Base-by-base conservation (phyloP, 352 stramenopile genomes). In the Phytophthora tentaculata region DNA sequence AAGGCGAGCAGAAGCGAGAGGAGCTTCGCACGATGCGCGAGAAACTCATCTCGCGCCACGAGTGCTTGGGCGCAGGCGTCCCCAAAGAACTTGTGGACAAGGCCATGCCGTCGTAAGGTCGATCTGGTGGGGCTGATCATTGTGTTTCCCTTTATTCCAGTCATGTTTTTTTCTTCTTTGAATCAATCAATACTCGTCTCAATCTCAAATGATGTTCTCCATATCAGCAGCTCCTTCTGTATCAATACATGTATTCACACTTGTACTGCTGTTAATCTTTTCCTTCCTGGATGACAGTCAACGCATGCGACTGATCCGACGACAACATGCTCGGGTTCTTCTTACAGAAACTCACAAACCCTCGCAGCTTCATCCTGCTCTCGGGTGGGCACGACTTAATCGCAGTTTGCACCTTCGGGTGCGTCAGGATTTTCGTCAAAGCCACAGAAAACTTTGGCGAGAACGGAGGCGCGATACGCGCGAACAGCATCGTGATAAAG, bases 331-430 rank as follows among this genome's bases (percentile, higher is more conserved):
- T 76, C 19, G 72, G 61, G 52, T 89, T 89, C 55, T 90, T 90
- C 50, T 83, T 86, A 70, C 85, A 94, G 52, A 89, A 94, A 26
- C 37, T 56, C 49, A 85, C 73, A 45, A 95, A 96, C 20, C 64
- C 76, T 28, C 69, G 73, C 49, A 96, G 63, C 70, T 94, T 93
- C n/a, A 74, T 50, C 61, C 91, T 94, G 65, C 74, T 92, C 55
- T 96, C 88, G 0, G 70, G 56, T 23, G 88, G 87, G 58, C 88
- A 95, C 28, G 85, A 89, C 52, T 90, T 94, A 51, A 95, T 81
- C 1, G 88, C 88, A 28, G 85, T 94, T 47, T 92, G 81, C 35
- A 96, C 86, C 57, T 96, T 96, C 3, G 88, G 86, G 54, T 96
- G 88, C 17, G 83, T 89, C 58, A 96, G 51, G 41, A 96, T 92